These are phyloP conservation scores for Sungouiella blattae DNA, from an alignment of 805 yeast species.

Conservation along the genomic window DNA sequence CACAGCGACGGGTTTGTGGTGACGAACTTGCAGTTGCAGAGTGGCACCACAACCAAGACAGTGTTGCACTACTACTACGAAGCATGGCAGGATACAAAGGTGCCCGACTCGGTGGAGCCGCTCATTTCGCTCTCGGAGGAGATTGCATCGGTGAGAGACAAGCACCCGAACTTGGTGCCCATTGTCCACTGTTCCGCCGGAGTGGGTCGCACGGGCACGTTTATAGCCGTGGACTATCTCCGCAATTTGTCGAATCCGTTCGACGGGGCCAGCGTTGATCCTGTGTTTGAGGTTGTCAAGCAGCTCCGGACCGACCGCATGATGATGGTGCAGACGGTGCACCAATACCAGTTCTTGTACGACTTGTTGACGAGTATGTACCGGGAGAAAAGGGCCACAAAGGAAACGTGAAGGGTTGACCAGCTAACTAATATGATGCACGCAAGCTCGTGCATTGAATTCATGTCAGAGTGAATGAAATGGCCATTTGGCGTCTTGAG, in stretches of 20 bases:
- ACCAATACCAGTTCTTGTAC: slow-evolving; percentile 36
- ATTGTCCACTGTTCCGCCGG: slow-evolving; percentile 89
- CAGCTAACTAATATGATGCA: neutral
- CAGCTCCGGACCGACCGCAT: slow-evolving; percentile 30
- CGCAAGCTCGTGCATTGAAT: no score
- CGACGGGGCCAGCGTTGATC: slow-evolving; percentile 16
- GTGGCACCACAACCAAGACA: slow-evolving; percentile 15
- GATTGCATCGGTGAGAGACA: slow-evolving; percentile 3
- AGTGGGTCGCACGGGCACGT: slow-evolving; percentile 92
- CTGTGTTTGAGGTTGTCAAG: slow-evolving; percentile 25
- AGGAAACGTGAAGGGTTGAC: no score
- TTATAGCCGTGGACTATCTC: slow-evolving; percentile 35
- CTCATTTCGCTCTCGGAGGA: slow-evolving; percentile 11
- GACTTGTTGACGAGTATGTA: slow-evolving; percentile 7
- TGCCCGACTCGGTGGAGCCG: slow-evolving; percentile 13
- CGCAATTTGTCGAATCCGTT: slow-evolving; percentile 5
- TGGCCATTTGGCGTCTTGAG: no score
- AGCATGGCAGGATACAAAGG: slow-evolving; percentile 15
- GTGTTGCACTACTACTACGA: slow-evolving; percentile 14
- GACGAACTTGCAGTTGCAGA: slow-evolving; percentile 23
- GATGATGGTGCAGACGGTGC: slow-evolving; percentile 44
- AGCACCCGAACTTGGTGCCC: slow-evolving; percentile 22
- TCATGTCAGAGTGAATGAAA: no score
- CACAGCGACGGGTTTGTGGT: slow-evolving; percentile 20
- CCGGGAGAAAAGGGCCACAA: no score